Base-by-base conservation (phyloP, 257 asterid species). In the Cordia subcordata region DNA sequence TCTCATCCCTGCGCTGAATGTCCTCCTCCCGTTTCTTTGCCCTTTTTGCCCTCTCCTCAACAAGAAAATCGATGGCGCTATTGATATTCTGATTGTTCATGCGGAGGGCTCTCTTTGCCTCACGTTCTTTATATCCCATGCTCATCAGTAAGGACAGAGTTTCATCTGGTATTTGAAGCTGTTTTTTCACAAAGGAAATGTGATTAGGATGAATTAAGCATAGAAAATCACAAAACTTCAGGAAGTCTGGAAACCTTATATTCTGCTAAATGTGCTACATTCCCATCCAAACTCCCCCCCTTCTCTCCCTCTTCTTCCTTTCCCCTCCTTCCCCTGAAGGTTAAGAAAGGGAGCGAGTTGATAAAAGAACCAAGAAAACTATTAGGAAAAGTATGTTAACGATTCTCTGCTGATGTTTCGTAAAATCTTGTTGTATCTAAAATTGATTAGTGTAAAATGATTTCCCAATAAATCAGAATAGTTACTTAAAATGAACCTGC, bases 151-250 rank as follows among this genome's bases (percentile, higher is more conserved):
- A 57, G 10, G 90, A 81, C 64, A 92, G 73, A 53, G 85, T 58
- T 68, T 92, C 96, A 75, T 92, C 96, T 52, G 96, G 83, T 62
- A 92, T 87, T 77, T 84, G 95, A 72, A 92, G 96, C 99, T 92
- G 85, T 70, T 46, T 63, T 62, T n/a, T 32, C 20, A 60, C 11
- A 46, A 27, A 53, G 12, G 21, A 58, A 57, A 16, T 4, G 9
- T 40, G 16, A 49, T 23, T 38, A 37, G 20, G 32, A n/a, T 42
- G 9, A 8, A 0, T 6, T 11, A 49, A 16, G 13, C 2, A 21
- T 35, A n/a, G 58, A 54, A 15, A 55, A 19, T 32, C 57, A 35
- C 13, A 21, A 53, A 35, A 17, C 42, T 49, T 16, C 11, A 33
- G 39, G 17, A 63, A 5, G 33, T 14, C n/a, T 37, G n/a, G 8